Evolutionary conservation across 108 stramenopile genomes (phyloP).

Genomic region (Parietichytrium sp.): DNA sequence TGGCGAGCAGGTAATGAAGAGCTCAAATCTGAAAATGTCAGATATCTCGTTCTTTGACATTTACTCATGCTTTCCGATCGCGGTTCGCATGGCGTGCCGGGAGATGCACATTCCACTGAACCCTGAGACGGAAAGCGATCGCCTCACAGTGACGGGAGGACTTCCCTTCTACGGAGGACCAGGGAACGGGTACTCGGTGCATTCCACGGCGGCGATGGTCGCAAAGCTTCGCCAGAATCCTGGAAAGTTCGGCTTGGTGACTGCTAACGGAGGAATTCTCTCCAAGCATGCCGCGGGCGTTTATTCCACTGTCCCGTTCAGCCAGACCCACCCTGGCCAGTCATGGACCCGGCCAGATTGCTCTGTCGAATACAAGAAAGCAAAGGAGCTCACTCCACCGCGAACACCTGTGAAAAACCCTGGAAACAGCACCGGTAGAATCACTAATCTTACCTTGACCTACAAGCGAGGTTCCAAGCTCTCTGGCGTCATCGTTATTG

Average conservation of each 20-base stretch:
- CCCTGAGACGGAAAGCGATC: neutral
- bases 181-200: neutral
- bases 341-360: neutral
- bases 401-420: neutral
- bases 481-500: neutral
- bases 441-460: neutral
- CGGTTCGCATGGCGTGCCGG: neutral
- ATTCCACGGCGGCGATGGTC: conserved; percentile 25
- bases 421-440: neutral
- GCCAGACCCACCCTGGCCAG: neutral
- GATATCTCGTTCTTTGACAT: conserved; percentile 31
- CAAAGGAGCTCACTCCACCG: neutral
- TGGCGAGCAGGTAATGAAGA: neutral
- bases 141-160: conserved; percentile 21
- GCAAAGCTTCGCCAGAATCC: neutral
- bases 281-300: conserved; percentile 35
- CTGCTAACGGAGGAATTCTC: conserved; percentile 1
- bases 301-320: neutral
- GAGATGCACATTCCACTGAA: conserved; percentile 9
- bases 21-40: neutral
- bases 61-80: conserved; percentile 33
- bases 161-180: conserved; percentile 33
- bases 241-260: neutral
- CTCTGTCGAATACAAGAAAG: neutral
- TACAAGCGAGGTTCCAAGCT: neutral